These are phyloP conservation scores for Aureobasidium namibiae DNA, from an alignment of 2,329 filamentous ascomycete species.

Conservation along the genomic window DNA sequence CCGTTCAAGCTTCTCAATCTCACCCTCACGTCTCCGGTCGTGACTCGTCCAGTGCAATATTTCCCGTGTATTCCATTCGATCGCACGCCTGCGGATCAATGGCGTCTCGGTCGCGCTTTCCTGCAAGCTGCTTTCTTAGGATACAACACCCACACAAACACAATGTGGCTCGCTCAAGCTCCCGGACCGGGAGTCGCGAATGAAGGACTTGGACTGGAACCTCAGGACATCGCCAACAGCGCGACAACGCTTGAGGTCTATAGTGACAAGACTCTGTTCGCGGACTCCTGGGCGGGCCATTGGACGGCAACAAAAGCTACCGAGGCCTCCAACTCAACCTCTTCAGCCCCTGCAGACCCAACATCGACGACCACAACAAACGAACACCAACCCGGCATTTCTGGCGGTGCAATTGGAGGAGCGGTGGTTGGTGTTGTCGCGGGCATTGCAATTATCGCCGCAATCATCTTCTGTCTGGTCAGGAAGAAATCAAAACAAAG, in stretches of 20 bases:
- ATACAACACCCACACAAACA: conserved; percentile 29
- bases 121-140: conserved; percentile 41
- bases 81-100: conserved; percentile 18
- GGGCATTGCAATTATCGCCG: too few species aligned
- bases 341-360: too few species aligned
- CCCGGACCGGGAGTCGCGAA: conserved; percentile 27
- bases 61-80: conserved; percentile 12
- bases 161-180: conserved; percentile 35
- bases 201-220: background rate
- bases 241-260: background rate
- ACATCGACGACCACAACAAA: too few species aligned
- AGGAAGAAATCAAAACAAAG: too few species aligned
- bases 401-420: too few species aligned
- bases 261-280: background rate
- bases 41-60: conserved; percentile 25
- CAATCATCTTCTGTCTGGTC: too few species aligned
- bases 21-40: conserved; percentile 33
- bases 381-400: too few species aligned
- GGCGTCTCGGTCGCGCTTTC: conserved; percentile 37
- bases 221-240: background rate
- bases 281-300: background rate
- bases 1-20: conserved; percentile 30
- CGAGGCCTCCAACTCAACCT: background rate
- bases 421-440: too few species aligned
- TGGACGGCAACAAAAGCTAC: background rate